A percentile compares a stretch with the other conserved stretches of the same genome.
These are phyloP conservation scores for Brassica cretica DNA, from an alignment of 345 rosid genomes.

Conservation along the genomic window DNA sequence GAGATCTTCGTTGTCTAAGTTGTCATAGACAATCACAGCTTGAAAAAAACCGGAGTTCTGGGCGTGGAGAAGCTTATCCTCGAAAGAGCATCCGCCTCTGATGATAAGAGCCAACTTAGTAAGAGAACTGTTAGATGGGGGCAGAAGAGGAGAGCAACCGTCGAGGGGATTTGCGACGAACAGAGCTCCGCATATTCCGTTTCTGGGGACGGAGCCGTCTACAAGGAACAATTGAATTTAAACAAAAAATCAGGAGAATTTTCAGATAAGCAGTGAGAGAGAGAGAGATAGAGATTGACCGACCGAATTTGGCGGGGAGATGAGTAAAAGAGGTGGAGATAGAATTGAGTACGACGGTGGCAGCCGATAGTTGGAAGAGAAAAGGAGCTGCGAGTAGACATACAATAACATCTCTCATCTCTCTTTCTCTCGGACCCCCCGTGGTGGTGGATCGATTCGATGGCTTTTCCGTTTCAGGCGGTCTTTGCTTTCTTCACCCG, in stretches of 20 bases:
- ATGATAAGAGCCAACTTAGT: conserved; percentile 52
- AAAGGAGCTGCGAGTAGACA: conserved; percentile 21
- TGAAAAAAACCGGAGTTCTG: conserved; percentile 57
- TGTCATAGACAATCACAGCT: conserved; percentile 65
- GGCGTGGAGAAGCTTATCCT: conserved; percentile 59
- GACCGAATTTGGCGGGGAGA: conserved; percentile 79
- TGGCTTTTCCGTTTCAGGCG: conserved; percentile 21
- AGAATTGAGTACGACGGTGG: conserved; percentile 56
- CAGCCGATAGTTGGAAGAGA: conserved; percentile 34
- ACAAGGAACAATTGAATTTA: neutral
- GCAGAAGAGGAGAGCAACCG: conserved; percentile 54
- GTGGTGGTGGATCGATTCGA: neutral
- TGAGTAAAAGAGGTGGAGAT: conserved; percentile 52
- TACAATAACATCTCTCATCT: conserved; percentile 17
- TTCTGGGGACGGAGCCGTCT: conserved; percentile 47
- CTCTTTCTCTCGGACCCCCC: conserved; percentile 18
- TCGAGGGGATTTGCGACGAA: conserved; percentile 57
- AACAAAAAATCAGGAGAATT: neutral
- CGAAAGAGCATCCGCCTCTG: conserved; percentile 66
- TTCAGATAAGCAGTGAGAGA: neutral
- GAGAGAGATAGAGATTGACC: conserved; percentile 37
- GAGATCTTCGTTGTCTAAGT: conserved; percentile 50
- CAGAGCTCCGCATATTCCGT: conserved; percentile 64
- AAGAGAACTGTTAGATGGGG: conserved; percentile 39
- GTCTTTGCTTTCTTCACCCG: conserved; percentile 2